These are phyloP conservation scores for Gracilaria gracilis DNA, from an alignment of 23 red algal genomes.

Conservation along the genomic window DNA sequence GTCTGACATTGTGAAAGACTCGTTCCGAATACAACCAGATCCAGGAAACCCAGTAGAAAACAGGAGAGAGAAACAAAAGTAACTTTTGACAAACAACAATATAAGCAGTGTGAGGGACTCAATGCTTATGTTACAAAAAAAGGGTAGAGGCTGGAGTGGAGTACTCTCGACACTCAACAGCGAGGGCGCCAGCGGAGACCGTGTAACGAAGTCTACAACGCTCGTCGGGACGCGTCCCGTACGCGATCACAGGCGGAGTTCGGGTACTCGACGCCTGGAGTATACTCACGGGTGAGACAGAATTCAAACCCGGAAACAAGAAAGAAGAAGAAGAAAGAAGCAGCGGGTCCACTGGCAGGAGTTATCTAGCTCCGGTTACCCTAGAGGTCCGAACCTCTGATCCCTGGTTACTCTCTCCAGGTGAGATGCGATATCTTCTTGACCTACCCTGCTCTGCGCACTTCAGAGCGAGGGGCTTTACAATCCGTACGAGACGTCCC, in stretches of 20 bases:
- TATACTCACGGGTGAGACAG: neutral
- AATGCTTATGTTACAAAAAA: neutral
- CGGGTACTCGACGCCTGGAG: conserved; percentile 20
- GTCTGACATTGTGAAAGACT: conserved; percentile 21
- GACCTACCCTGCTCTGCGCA: conserved; percentile 25
- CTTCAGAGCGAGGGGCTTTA: conserved; percentile 18
- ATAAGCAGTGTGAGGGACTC: conserved; percentile 1
- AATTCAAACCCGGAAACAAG: neutral
- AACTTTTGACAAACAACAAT: neutral
- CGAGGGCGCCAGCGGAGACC: conserved; percentile 3
- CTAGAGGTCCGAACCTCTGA: neutral
- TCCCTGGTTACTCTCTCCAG: conserved; percentile 22
- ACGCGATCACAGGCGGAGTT: conserved; percentile 14
- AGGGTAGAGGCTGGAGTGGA: neutral
- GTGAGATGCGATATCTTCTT: conserved; percentile 15
- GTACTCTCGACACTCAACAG: conserved; percentile 7
- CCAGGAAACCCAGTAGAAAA: neutral
- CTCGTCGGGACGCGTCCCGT: conserved; percentile 22
- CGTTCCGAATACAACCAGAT: neutral
- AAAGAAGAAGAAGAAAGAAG: neutral
- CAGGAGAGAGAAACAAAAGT: too few relatives aligned
- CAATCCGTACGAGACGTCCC: conserved; percentile 29
- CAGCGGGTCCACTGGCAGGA: neutral
- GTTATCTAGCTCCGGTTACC: neutral
- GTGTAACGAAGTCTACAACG: neutral